Evolutionary conservation across 1,284 basidiomycete species (phyloP), one percentile per base, ranked within the genome.

Genomic region (Trichosporon inkin): DNA sequence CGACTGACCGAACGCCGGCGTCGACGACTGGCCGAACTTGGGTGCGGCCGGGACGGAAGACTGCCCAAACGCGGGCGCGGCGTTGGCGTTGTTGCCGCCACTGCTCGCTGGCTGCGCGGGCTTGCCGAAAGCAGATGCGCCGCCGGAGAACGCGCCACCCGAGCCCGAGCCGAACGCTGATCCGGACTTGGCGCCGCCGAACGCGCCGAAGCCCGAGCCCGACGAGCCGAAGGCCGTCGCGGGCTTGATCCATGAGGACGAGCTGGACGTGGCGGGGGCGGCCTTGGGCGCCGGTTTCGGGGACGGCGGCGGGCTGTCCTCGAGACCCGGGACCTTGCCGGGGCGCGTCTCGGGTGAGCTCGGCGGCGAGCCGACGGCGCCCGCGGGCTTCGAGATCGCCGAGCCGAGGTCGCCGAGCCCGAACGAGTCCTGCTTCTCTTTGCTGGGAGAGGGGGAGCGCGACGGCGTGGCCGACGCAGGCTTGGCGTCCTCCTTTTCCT

Each of bases 171-270:
- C 47, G 13, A 55, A 55, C 4, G 56, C 55, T 5, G 59, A 52
- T 0, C 57, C 13, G 32, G 32, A 28, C 37, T 55, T 55, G 37
- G 28, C 39, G 19, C 65, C 53, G 17, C 71, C 44, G 37, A 74
- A 72, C 1, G 62, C 63, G 10, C 71, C 71, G 53, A 70, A 67
- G 14, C 62, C 55, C 5, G 66, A 55, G 4, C 63, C 52, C 3
- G 69, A 55, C 1, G 62, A 58, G 1, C 64, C 71, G 57, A 77
- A 77, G 2, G 72, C 74, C 0, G 70, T 73, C 3, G 73, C 72
- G 17, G 75, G 74, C 55, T 75, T 74, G 62, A 76, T 73, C 63
- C 74, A 76, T 1, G 71, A 65, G 0, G 67, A 60, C 4, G 67
- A 20, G 0, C 44, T 39, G 8, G 58, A 22, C 1, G 63, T n/a